phyloP scores from a whole-genome alignment of 768 basidiomycete species.

The Leccinellum albellum region DNA sequence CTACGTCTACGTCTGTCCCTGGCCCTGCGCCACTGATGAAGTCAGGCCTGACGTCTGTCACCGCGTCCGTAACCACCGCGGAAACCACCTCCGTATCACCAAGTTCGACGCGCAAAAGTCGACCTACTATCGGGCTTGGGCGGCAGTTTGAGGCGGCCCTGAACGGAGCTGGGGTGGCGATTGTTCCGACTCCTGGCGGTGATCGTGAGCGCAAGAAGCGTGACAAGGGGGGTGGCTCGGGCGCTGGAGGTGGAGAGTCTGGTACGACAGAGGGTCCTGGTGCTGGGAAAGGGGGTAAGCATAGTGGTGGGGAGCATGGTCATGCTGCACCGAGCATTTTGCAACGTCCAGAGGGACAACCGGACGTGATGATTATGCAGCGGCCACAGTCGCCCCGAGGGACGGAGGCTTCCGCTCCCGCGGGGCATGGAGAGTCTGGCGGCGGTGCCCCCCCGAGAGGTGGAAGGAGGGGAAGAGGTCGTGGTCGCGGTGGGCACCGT shows the following conservation, averaged over 20 bases:
- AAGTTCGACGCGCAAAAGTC: constrained; percentile 38
- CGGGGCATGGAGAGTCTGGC: not conserved
- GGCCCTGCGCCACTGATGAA: not conserved
- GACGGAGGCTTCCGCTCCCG: constrained; percentile 8
- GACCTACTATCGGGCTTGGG: constrained; percentile 60
- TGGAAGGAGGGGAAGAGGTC: constrained; percentile 28
- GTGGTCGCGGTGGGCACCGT: constrained; percentile 31
- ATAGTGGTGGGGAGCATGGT: constrained; percentile 10
- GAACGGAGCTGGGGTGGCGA: constrained; percentile 52
- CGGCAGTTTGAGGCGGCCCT: constrained; percentile 74
- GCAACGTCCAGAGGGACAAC: constrained; percentile 20
- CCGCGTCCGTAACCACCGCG: not conserved
- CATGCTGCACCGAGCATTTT: constrained; percentile 19
- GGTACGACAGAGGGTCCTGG: not conserved
- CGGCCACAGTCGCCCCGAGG: constrained; percentile 11
- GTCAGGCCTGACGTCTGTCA: not conserved
- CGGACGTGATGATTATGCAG: constrained; percentile 8
- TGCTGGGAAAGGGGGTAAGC: constrained; percentile 10
- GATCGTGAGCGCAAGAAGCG: constrained; percentile 34
- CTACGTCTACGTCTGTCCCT: not conserved
- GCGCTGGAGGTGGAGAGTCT: constrained; percentile 16
- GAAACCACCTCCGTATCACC: constrained; percentile 11
- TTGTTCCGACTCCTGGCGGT: constrained; percentile 12
- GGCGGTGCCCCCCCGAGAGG: constrained; percentile 14
- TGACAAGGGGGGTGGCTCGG: constrained; percentile 30